phyloP scores from a whole-genome alignment of 768 basidiomycete species.

The Leccinellum albellum region DNA sequence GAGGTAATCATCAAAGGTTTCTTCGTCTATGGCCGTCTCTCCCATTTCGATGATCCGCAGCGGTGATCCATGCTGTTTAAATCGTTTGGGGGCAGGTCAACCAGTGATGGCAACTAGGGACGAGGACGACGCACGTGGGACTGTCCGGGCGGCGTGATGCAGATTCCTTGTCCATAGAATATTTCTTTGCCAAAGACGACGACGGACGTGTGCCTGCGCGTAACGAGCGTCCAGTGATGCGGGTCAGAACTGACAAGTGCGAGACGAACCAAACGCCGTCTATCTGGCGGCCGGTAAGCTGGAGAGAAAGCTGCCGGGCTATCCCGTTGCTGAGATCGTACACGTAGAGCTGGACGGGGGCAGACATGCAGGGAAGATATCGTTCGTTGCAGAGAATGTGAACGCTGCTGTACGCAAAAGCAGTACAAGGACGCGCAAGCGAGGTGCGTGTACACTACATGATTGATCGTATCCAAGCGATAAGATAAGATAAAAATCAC shows the following conservation, averaged over 20 bases:
- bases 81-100: not conserved
- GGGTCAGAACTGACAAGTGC: not conserved
- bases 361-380: constrained; percentile 14
- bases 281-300: constrained; percentile 84
- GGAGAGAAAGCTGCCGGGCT: constrained; percentile 71
- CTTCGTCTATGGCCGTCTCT: constrained; percentile 74
- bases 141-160: constrained; percentile 62
- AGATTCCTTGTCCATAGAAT: constrained; percentile 89
- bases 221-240: constrained; percentile 12
- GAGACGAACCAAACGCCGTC: constrained; percentile 82
- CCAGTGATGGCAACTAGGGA: not conserved
- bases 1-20: constrained; percentile 84
- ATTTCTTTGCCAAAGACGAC: constrained; percentile 84
- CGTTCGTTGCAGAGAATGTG: not conserved
- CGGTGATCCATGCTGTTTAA: constrained; percentile 69
- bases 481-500: constrained; percentile 20
- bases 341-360: constrained; percentile 74
- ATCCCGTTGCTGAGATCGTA: constrained; percentile 91
- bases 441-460: not conserved
- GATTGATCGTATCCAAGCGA: not conserved
- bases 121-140: constrained; percentile 65
- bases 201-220: constrained; percentile 83
- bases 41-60: constrained; percentile 71
- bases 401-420: constrained; percentile 2
- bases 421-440: constrained; percentile 16